phyloP scores from a whole-genome alignment of 2,329 filamentous ascomycete species.

The Aspergillus novoparasiticus region DNA sequence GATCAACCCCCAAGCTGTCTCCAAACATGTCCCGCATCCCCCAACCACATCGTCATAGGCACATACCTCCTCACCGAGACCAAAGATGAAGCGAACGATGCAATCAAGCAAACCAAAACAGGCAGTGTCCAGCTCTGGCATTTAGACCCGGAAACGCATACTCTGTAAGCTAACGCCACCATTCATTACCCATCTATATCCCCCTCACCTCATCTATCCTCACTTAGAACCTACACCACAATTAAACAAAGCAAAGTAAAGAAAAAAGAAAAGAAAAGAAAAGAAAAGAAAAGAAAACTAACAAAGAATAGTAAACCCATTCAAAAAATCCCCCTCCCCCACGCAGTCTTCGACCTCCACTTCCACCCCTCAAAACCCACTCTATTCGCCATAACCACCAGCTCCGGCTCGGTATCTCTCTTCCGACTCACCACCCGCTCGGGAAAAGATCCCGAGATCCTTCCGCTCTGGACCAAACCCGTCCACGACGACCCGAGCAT shows the following conservation, averaged over 20 bases:
- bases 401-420: constrained; percentile 57
- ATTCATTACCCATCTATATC: too few species aligned
- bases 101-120: constrained; percentile 62
- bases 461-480: constrained; percentile 46
- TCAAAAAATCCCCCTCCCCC: constrained; percentile 65
- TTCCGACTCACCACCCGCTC: constrained; percentile 32
- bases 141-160: constrained; percentile 42
- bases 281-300: constrained; percentile 18
- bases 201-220: too few species aligned
- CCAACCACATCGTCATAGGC: constrained; percentile 73
- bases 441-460: constrained; percentile 27
- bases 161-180: constrained; percentile 24
- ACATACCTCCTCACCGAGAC: constrained; percentile 70
- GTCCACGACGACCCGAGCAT: constrained; percentile 57
- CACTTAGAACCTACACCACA: neutral
- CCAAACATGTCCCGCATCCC: constrained; percentile 48
- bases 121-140: constrained; percentile 73
- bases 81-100: constrained; percentile 26
- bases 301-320: constrained; percentile 32
- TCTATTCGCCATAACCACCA: constrained; percentile 74
- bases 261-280: neutral
- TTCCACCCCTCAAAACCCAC: constrained; percentile 65
- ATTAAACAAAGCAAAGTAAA: too few species aligned
- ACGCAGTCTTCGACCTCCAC: constrained; percentile 81
- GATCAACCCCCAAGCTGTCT: constrained; percentile 50